Percentiles rank a stretch among this genome's conserved stretches.
These are phyloP conservation scores for Ustilago trichophora DNA, from an alignment of 1,284 basidiomycete genomes.

Conservation along the genomic window DNA sequence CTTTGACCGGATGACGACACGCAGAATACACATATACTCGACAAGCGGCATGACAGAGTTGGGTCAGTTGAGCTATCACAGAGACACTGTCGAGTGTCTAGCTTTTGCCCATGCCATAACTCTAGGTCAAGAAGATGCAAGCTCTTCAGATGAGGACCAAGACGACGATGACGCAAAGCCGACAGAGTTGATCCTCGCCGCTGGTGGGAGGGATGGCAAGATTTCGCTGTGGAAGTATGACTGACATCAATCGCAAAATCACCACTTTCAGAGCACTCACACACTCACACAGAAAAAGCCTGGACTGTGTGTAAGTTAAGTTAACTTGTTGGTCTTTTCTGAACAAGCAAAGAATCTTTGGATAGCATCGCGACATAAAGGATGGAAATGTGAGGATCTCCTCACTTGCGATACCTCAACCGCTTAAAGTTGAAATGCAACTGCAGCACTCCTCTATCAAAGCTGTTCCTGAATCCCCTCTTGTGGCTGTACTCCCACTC, in stretches of 20 bases:
- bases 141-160: neutral
- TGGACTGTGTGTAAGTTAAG: too few species aligned
- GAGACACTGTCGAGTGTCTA: constrained; percentile 37
- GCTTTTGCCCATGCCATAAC: constrained; percentile 5
- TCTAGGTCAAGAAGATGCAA: neutral
- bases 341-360: too few species aligned
- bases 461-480: constrained; percentile 71
- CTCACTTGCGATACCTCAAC: constrained; percentile 61
- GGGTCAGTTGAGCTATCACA: constrained; percentile 25
- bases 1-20: too few species aligned
- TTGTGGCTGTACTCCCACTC: constrained; percentile 99
- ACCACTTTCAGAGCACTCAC: neutral
- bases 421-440: constrained; percentile 64
- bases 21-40: constrained; percentile 25
- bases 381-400: neutral
- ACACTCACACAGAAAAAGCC: neutral
- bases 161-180: neutral
- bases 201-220: constrained; percentile 43
- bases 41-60: neutral
- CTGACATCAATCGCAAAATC: constrained; percentile 1
- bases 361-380: too few species aligned
- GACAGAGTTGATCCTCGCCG: constrained; percentile 20
- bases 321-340: too few species aligned
- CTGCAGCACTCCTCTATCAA: constrained; percentile 71
- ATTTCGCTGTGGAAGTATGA: constrained; percentile 37